Conservation (phyloP, 2,329 filamentous ascomycete genomes). For the Ascochyta pisi region DNA sequence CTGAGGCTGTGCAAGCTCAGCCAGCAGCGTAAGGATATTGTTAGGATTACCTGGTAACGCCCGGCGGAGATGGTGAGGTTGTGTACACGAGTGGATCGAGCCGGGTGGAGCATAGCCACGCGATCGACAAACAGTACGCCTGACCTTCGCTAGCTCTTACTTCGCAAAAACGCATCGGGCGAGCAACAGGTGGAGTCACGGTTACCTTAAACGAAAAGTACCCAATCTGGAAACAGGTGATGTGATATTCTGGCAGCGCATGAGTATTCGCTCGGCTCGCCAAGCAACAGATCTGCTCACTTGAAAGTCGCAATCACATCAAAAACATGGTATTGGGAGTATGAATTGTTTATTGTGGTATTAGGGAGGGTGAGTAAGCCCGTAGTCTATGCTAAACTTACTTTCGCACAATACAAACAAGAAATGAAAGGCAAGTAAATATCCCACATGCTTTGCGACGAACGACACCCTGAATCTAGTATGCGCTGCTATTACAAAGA, state of each 20-base stretch:
- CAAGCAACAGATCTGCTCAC: neutral
- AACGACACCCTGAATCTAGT: slow-evolving; percentile 4
- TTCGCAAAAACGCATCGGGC: neutral
- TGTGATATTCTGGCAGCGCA: neutral
- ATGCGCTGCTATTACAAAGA: slow-evolving; percentile 17
- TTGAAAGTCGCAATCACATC: neutral
- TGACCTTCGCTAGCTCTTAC: neutral
- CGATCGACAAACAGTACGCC: slow-evolving; percentile 3
- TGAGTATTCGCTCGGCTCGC: neutral
- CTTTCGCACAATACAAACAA: slow-evolving; percentile 5
- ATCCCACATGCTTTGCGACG: neutral
- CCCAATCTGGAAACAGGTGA: neutral
- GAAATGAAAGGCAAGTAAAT: slow-evolving; percentile 5
- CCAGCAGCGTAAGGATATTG: neutral
- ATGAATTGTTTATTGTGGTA: slow-evolving; percentile 5
- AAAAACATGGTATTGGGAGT: neutral
- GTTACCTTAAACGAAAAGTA: neutral
- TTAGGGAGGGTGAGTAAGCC: slow-evolving; percentile 8
- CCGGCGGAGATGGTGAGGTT: neutral
- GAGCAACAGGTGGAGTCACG: neutral
- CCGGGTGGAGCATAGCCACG: slow-evolving; percentile 8
- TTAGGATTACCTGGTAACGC: neutral
- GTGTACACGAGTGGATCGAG: neutral
- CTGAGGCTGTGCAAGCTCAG: neutral
- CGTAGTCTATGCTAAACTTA: slow-evolving; percentile 7